Evolutionary conservation across 768 basidiomycete genomes (phyloP).

Genomic region (Russula olivacea): DNA sequence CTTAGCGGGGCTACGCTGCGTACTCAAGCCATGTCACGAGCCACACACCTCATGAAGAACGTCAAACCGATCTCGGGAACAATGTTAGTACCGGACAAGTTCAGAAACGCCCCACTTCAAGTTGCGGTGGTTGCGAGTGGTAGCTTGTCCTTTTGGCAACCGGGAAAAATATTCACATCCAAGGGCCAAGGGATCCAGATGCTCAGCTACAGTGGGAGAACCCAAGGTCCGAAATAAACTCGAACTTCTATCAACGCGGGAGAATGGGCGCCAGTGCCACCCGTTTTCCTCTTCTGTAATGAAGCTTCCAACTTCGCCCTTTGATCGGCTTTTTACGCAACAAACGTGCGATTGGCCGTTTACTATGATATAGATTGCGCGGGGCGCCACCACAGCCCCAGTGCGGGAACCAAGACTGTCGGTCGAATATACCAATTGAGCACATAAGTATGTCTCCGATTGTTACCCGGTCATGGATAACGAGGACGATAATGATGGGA

Average conservation of each 20-base stretch:
- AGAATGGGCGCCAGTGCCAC: not conserved
- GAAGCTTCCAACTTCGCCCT: not conserved
- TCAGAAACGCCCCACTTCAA: no score
- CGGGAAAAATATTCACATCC: not conserved
- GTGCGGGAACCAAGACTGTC: not conserved
- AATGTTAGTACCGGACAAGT: no score
- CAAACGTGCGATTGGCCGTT: not conserved
- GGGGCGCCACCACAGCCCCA: not conserved
- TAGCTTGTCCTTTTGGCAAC: not conserved
- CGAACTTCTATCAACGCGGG: not conserved
- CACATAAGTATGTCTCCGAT: not conserved
- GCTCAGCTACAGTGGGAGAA: not conserved
- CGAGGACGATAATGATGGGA: not conserved
- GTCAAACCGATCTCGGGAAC: no score
- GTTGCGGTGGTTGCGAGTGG: no score
- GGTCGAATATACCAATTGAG: not conserved
- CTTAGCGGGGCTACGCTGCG: no score
- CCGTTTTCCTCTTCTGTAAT: not conserved
- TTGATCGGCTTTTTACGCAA: constrained; percentile 7
- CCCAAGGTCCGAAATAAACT: not conserved
- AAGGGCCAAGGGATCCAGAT: not conserved
- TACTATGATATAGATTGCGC: not conserved
- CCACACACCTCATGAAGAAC: no score
- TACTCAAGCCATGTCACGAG: no score
- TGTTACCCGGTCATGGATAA: not conserved